Base-by-base conservation (phyloP, 1,284 basidiomycete genomes). In the Tylopilus sp. region DNA sequence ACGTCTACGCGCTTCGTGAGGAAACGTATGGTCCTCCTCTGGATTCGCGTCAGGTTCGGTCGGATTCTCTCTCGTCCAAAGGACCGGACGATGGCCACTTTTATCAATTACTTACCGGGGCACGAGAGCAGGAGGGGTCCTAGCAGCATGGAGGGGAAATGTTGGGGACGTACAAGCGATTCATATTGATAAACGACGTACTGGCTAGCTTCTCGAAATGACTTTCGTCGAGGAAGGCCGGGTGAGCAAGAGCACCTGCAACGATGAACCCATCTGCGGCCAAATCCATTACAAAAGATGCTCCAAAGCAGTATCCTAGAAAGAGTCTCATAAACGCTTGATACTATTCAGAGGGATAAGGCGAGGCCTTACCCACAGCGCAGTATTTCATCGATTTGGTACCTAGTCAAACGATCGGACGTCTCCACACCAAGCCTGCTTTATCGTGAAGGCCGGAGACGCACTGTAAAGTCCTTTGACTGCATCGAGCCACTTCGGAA, bases 221-320 rank as follows among this genome's bases (percentile, higher is more conserved):
- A 19, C 82, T 80, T 62, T 86, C 86, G 16, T 82, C 82, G 29
- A 90, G 69, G 63, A 81, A 81, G 6, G 84, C 82, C 18, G 88
- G 85, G 74, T 89, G 84, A 24, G 83, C 85, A 66, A 88, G 81
- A 2, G 86, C 86, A 54, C 81, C 86, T 41, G 84, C 85, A 1
- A 81, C 79, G 47, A 87, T 71, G 58, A 79, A 77, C 58, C 85
- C 82, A 0, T 78, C 78, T 1, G 81, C 79, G 9, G 81, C 79
- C 10, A 83, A 67, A 36, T 86, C 80, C 60, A 86, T 75, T 4
- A 81, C 81, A 66, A 54, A 54, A 22, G 47, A 13, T 8, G 47
- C 47, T n/a, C 47, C 47, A 49, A 49, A 49, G 47, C 47, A 49
- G 47, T 49, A 49, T 49, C 47, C 47, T 32, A n/a, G n/a, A 38